Evolutionary conservation across 495 filamentous ascomycete species (phyloP).

Genomic region (Xylaria nigripes): DNA sequence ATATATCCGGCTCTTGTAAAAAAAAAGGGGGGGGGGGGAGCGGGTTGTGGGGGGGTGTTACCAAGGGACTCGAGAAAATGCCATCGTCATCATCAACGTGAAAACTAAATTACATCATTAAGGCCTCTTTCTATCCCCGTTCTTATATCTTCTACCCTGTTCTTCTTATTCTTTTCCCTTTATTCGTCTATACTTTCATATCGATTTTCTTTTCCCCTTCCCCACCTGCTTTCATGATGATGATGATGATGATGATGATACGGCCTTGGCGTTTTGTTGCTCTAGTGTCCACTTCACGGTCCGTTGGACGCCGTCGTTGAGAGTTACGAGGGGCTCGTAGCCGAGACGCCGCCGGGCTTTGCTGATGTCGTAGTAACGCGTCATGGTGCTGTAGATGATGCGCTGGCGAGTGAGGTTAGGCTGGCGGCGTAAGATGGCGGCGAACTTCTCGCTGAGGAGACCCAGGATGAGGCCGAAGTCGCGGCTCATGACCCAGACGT

Average conservation of each 20-base stretch:
- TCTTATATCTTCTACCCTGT: constrained; percentile 1
- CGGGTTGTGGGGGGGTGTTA: too few relatives aligned
- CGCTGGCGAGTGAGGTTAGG: constrained; percentile 66
- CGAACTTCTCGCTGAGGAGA: constrained; percentile 58
- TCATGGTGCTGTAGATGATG: constrained; percentile 73
- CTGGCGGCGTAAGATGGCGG: constrained; percentile 59
- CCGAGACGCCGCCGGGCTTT: constrained; percentile 75
- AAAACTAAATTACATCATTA: constrained; percentile 4
- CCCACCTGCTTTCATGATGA: too few relatives aligned
- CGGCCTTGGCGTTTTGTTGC: constrained; percentile 28
- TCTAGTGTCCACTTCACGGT: constrained; percentile 61
- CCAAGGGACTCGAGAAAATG: too few relatives aligned
- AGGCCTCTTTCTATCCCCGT: background rate
- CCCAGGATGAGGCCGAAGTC: constrained; percentile 58
- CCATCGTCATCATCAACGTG: constrained; percentile 5
- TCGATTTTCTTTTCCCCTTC: background rate
- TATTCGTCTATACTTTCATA: background rate
- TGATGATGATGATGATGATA: constrained; percentile 19
- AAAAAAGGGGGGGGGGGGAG: background rate
- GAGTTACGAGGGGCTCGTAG: constrained; percentile 62
- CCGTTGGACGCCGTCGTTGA: constrained; percentile 67
- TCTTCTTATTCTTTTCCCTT: background rate
- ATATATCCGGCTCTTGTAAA: too few relatives aligned
- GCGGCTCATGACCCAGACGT: constrained; percentile 62
- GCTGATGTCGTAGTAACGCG: constrained; percentile 73